Base-by-base conservation (phyloP, 2,329 filamentous ascomycete genomes). In the Delphinella strobiligena region DNA sequence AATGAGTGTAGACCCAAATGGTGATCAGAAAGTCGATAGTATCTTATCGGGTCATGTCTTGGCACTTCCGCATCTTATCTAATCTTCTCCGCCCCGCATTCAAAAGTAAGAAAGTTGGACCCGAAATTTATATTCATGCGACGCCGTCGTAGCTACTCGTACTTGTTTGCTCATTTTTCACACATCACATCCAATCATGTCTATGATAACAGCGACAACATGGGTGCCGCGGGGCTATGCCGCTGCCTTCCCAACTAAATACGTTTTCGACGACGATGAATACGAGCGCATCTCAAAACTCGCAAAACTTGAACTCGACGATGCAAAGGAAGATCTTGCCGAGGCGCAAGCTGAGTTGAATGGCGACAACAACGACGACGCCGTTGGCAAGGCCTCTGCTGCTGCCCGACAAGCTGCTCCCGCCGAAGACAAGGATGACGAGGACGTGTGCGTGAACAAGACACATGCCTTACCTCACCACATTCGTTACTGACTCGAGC, bases 311-410 rank as follows among this genome's bases (percentile, higher is more conserved):
- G 82, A 93, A 63, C 74, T 95, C 22, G 85, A 95, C 55, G 91
- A 96, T 62, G 91, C 91, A 18, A 81, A 89, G 54, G 83, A 88
- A 19, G 88, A 91, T 54, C 64, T 93, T 45, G 75, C 81, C 49
- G 78, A 82, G 51, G 86, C 86, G 9, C 69, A 48, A 14, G 50
- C 54, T 7, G 51, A 54, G 15, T 48, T 43, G 36, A 59, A 60
- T 18, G 57, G 53, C 15, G 49, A 49, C 4, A 47, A 36, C 22
- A 38, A 48, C 18, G 48, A 51, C 12, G 43, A 51, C 27, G 48
- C 49, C 12, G 48, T 52, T 36, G 40, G 43, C 19, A 48, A 51
- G 12, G 40, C 48, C 7, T 43, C 47, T 17, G 51, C 43, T 15
- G 48, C 38, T 10, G 38, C 38, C 4, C 22, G 16, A 19, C 38